These are phyloP conservation scores for Fusarium sacchari DNA, from an alignment of 2,329 filamentous ascomycete species.

Conservation along the genomic window DNA sequence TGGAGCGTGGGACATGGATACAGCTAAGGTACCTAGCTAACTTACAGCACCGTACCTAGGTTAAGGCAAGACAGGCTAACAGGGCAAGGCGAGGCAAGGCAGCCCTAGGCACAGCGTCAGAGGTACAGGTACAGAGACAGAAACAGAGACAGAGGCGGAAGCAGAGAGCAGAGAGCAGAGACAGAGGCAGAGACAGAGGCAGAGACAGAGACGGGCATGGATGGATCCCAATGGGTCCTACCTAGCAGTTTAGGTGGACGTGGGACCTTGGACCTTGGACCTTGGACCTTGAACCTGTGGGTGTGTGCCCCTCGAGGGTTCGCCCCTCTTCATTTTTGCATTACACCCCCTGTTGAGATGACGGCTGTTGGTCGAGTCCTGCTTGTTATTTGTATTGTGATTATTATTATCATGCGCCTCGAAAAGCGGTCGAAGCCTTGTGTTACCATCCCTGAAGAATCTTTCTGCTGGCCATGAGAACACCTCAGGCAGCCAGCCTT, in stretches of 20 bases:
- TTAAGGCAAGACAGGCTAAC: conserved; percentile 5
- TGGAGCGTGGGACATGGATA: conserved; percentile 37
- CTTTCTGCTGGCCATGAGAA: not conserved
- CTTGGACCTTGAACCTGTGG: conserved; percentile 37
- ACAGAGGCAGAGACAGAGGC: not conserved
- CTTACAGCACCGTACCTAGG: conserved; percentile 12
- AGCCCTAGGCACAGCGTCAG: conserved; percentile 22
- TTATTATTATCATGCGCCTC: conserved; percentile 39
- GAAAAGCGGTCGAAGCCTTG: conserved; percentile 40
- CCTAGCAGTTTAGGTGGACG: conserved; percentile 22
- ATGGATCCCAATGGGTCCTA: not conserved
- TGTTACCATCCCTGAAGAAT: conserved; percentile 35
- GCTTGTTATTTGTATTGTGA: conserved; percentile 30
- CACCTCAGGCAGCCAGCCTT: not conserved
- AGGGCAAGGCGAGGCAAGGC: conserved; percentile 1
- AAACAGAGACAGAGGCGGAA: not conserved
- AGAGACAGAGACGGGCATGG: conserved; percentile 20
- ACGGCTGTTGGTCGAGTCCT: conserved; percentile 38
- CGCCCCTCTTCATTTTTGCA: conserved; percentile 24
- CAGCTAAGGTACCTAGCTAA: conserved; percentile 13
- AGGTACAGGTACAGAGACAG: conserved; percentile 17
- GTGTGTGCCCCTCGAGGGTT: conserved; percentile 41
- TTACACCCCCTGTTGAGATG: conserved; percentile 40
- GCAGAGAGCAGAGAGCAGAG: not conserved
- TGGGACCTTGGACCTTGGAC: conserved; percentile 8